phyloP scores from a whole-genome alignment of 2,329 filamentous ascomycete species.

The Aspergillus terreus region DNA sequence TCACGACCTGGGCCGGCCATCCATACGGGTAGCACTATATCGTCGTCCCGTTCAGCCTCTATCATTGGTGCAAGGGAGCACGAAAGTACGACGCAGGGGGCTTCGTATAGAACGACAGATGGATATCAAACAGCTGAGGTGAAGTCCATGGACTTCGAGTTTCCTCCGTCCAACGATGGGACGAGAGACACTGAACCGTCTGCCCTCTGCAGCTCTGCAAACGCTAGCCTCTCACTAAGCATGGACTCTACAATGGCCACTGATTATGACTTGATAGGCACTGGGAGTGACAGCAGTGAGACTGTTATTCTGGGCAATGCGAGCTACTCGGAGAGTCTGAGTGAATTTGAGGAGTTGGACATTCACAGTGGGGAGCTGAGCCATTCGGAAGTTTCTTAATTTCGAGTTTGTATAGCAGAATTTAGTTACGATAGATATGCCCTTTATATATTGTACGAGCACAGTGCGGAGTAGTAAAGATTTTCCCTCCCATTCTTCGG shows the following conservation, averaged over 20 bases:
- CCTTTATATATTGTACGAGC: too few species aligned
- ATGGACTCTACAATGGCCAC: constrained; percentile 2
- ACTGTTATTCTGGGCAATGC: constrained; percentile 16
- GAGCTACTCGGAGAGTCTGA: constrained; percentile 5
- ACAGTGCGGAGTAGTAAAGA: not conserved
- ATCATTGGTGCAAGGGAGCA: constrained; percentile 23
- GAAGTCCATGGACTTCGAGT: constrained; percentile 19
- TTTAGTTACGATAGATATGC: not conserved
- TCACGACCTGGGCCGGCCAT: constrained; percentile 33
- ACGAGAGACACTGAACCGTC: not conserved
- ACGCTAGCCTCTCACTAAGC: not conserved
- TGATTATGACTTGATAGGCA: constrained; percentile 15
- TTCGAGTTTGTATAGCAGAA: not conserved
- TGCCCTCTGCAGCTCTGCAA: not conserved
- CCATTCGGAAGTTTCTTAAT: not conserved
- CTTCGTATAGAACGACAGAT: constrained; percentile 34
- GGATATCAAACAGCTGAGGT: constrained; percentile 24
- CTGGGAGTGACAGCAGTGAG: constrained; percentile 17
- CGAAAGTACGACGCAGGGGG: constrained; percentile 32
- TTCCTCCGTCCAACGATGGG: not conserved
- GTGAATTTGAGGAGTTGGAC: constrained; percentile 12
- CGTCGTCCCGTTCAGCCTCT: constrained; percentile 21
- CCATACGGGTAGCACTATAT: constrained; percentile 25
- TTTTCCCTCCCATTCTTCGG: not conserved
- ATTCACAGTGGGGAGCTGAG: constrained; percentile 1